Evolutionary conservation across 768 basidiomycete species (phyloP).

Genomic region (Termitomyces titanicus): DNA sequence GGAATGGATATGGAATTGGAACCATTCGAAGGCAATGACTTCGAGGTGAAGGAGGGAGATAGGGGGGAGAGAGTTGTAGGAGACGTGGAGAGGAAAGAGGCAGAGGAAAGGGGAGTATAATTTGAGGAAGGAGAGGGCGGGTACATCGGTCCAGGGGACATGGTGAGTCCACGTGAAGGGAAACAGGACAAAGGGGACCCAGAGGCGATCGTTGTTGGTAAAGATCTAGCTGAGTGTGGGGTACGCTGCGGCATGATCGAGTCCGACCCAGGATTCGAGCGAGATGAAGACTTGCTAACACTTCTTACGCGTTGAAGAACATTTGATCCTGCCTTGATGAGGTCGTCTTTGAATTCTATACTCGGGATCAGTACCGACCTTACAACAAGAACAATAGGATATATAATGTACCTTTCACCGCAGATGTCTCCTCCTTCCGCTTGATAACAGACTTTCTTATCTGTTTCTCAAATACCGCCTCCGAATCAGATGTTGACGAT

Average conservation of each 20-base stretch:
- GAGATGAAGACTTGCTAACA: conserved; percentile 23
- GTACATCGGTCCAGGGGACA: neutral
- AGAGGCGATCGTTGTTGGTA: neutral
- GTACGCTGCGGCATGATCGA: conserved; percentile 2
- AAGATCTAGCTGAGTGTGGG: conserved; percentile 1
- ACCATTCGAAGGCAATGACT: conserved; percentile 1
- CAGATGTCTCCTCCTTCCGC: conserved; percentile 20
- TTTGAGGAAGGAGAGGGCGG: neutral
- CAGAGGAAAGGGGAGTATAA: neutral
- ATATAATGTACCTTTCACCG: conserved; percentile 28
- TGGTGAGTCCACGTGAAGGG: neutral
- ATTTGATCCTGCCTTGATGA: conserved; percentile 34
- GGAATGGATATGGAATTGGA: conserved; percentile 12
- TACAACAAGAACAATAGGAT: neutral
- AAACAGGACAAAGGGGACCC: neutral
- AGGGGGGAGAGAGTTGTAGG: conserved; percentile 3
- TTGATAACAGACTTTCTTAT: conserved; percentile 13
- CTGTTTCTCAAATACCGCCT: conserved; percentile 21
- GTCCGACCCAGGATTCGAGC: conserved; percentile 10
- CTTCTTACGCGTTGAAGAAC: conserved; percentile 39
- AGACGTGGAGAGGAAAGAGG: neutral
- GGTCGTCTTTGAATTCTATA: conserved; percentile 26
- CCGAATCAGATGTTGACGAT: conserved; percentile 35
- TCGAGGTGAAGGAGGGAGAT: neutral
- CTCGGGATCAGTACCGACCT: neutral